Evolutionary conservation across 2,329 filamentous ascomycete species (phyloP), one percentile per base, ranked within the genome.

Genomic region (Aspergillus udagawae): DNA sequence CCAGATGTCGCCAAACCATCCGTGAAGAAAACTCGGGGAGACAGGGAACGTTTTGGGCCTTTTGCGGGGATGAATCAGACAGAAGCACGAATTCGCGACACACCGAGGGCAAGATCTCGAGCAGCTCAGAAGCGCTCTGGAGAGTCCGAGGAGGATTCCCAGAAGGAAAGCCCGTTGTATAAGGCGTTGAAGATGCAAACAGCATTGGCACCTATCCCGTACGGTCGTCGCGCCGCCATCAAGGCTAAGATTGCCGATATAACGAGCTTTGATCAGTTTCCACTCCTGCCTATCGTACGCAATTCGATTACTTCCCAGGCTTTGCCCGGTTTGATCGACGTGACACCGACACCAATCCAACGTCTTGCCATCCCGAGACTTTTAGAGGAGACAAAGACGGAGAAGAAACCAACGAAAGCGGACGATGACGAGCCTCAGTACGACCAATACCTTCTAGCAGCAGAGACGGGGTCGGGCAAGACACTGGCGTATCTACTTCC

Each of bases 391-490:
- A 86, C 60, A 10, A 47, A 66, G 71, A 80, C 23, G 69, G 67
- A 69, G 70, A 72, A 62, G 52, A 70, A 75, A 62, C 48, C 65
- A n/a, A 67, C 65, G 47, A 63, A 69, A 58, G 48, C 55, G 42
- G 61, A 73, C 29, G 71, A 75, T 51, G 61, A 70, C 60, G 55
- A 81, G 69, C 63, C 75, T 76, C 58, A 83, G 79, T 76, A 83
- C 67, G 78, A 86, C 54, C 81, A 86, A 53, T 97, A 91, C 69
- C 81, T 99, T 12, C 81, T 99, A 51, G 94, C 94, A 3, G 94
- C 94, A 10, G 94, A 99, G 79, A 99, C 94, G 0, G 94, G 94
- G 12, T 97, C 94, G 0, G 94, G 94, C 59, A 99, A 99, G 79
- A 99, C 94, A 1, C 79, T 99, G 60, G 91, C 94, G 8, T 99